A percentile compares a stretch with the other conserved stretches of the same genome.
Conservation (phyloP, 2,329 filamentous ascomycete species). For the Cordyceps javanica region DNA sequence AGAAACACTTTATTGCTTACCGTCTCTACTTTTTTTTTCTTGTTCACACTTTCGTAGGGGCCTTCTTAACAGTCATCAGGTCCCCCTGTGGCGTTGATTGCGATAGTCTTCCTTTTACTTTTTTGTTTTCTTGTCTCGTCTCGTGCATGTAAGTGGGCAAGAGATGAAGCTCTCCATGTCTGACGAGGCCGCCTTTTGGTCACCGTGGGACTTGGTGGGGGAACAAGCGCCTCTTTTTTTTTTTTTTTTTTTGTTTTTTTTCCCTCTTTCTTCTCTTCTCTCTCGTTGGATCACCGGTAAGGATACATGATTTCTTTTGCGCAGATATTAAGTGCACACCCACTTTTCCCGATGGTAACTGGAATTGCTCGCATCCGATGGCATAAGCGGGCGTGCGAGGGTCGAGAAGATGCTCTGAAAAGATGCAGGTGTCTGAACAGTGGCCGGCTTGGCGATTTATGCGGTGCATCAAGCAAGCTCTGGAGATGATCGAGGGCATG, state of each 20-base stretch:
- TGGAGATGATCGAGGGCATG: neutral
- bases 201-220: neutral
- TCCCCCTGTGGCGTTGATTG: neutral
- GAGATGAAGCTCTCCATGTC: neutral
- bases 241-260: neutral
- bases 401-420: neutral
- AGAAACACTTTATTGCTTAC: neutral
- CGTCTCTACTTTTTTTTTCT: neutral
- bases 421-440: neutral
- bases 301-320: constrained; percentile 8
- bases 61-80: neutral
- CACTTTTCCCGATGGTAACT: constrained; percentile 10
- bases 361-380: neutral
- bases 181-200: neutral
- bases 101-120: neutral
- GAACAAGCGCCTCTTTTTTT: neutral
- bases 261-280: neutral
- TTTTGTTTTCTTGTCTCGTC: neutral
- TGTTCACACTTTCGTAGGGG: neutral
- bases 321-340: constrained; percentile 10
- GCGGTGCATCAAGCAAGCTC: neutral
- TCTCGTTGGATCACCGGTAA: constrained; percentile 7
- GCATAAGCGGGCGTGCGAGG: neutral
- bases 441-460: neutral
- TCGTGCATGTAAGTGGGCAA: neutral